Percentiles rank a stretch among this genome's conserved stretches.
phyloP scores from a whole-genome alignment of 345 rosid genomes.

The Fremontodendron californicum region DNA sequence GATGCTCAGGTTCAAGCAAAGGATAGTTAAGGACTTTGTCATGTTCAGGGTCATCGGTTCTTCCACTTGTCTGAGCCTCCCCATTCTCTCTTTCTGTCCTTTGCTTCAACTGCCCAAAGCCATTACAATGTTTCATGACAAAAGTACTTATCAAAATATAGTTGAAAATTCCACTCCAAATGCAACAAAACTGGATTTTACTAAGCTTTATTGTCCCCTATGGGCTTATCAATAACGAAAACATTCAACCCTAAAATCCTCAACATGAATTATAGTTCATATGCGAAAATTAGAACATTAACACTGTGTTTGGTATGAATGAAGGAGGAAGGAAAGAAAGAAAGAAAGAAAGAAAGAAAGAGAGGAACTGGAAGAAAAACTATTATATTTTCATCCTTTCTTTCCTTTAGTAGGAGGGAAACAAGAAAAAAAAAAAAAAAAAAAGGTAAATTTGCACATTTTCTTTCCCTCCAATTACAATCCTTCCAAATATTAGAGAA shows the following conservation, averaged over 20 bases:
- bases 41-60: conserved; percentile 16
- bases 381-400: too few species aligned
- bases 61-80: conserved; percentile 27
- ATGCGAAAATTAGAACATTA: neutral
- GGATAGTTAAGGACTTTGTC: conserved; percentile 24
- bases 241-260: neutral
- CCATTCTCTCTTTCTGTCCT: conserved; percentile 27
- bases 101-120: conserved; percentile 36
- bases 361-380: too few species aligned
- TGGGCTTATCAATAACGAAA: neutral
- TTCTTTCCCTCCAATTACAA: neutral
- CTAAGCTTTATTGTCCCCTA: neutral
- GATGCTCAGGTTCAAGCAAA: conserved; percentile 24
- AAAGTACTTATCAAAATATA: neutral
- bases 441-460: neutral
- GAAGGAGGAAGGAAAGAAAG: too few species aligned
- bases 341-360: too few species aligned
- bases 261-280: neutral
- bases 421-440: too few species aligned
- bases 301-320: neutral
- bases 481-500: too few species aligned
- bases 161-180: neutral
- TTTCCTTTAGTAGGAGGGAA: too few species aligned
- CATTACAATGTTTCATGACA: neutral
- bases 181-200: neutral